Base-by-base conservation (phyloP, 768 basidiomycete species). In the Butyriboletus loyo region DNA sequence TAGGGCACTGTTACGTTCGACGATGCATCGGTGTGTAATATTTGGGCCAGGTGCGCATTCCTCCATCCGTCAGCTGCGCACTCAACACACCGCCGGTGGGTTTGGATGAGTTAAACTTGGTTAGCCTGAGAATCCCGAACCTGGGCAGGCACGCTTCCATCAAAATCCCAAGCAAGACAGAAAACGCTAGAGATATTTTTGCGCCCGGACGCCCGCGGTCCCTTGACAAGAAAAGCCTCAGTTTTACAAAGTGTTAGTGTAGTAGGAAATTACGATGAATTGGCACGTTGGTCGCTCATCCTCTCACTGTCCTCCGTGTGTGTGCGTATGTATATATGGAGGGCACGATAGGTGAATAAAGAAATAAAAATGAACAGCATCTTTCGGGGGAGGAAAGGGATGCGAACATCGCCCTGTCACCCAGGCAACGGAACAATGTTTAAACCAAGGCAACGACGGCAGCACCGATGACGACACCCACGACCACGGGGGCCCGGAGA, bases 401-500 rank as follows among this genome's bases (percentile, higher is more conserved):
- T 28, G 43, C 21, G 9, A 17, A 21, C 28, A 6, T 40, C 9
- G 22, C 15, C 37, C 3, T 27, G 7, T 22, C 39, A 24, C 35
- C 36, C 9, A 21, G 5, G 32, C 7, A 5, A 34, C 25, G 34
- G 13, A 5, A 25, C 10, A n/a, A 6, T 1, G 36, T 10, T 38
- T 24, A 60, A 4, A 58, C 21, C 7, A 60, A 17, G 15, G 34
- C 52, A 4, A 36, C 56, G 28, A 62, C 35, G 1, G 47, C 45
- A 1, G 40, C 48, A 15, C 52, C 55, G 24, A 49, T 49, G 4
- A 47, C 53, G 22, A 49, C 47, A 5, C 47, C 53, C 6, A 30
- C 35, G 11, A 50, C 27, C 15, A 49, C 14, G 0, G 46, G 34
- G 13, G 46, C 21, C 25, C 46, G 21, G 22, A 34, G 22, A 25